phyloP scores from a whole-genome alignment of 2,329 filamentous ascomycete genomes.

The Plenodomus lindquistii region DNA sequence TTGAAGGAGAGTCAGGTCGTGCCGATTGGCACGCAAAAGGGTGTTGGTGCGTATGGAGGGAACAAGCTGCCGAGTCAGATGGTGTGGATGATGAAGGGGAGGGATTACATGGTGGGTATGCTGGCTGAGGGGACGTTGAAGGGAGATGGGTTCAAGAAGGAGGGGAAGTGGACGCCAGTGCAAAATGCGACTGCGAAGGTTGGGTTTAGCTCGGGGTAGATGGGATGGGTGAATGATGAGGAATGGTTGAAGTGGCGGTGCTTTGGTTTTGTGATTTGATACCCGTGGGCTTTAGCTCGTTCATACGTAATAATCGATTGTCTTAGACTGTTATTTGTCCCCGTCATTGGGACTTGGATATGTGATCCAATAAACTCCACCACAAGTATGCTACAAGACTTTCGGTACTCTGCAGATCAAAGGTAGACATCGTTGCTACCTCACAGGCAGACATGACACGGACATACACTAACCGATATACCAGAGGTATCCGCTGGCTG shows the following conservation, averaged over 20 bases:
- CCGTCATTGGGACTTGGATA: too few relatives aligned
- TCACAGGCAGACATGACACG: background rate
- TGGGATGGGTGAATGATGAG: background rate
- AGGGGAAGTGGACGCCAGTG: slow-evolving; percentile 40
- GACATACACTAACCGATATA: background rate
- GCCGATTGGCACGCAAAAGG: slow-evolving; percentile 44
- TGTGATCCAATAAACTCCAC: too few relatives aligned
- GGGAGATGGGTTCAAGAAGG: slow-evolving; percentile 41
- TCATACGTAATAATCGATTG: too few relatives aligned
- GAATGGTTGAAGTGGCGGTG: background rate
- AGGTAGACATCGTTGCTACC: too few relatives aligned
- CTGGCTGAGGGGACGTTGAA: slow-evolving; percentile 31
- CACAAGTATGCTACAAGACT: too few relatives aligned
- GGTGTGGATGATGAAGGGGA: slow-evolving; percentile 50
- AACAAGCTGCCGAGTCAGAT: slow-evolving; percentile 45
- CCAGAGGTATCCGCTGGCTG: background rate
- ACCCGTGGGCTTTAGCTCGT: too few relatives aligned
- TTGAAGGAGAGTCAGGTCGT: slow-evolving; percentile 40
- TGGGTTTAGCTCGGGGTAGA: slow-evolving; percentile 24
- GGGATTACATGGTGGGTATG: slow-evolving; percentile 45
- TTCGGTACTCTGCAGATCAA: too few relatives aligned
- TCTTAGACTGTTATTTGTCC: too few relatives aligned
- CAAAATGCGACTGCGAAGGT: slow-evolving; percentile 22
- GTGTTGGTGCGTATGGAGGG: slow-evolving; percentile 44
- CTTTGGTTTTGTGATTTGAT: background rate